Conservation (phyloP, 768 basidiomycete genomes). For the Lyophyllum decastes region DNA sequence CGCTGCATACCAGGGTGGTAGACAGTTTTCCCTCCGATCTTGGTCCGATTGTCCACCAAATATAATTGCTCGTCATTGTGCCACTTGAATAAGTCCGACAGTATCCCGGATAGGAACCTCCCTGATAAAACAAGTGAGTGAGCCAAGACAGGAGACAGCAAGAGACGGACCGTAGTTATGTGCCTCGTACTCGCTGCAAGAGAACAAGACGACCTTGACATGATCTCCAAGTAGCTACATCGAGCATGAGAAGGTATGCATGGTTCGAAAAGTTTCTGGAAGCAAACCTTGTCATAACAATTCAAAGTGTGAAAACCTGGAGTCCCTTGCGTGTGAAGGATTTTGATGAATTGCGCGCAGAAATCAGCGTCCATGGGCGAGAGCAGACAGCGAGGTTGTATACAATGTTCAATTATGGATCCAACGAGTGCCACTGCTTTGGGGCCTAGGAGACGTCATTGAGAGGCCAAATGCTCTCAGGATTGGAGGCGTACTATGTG, state of each 20-base stretch:
- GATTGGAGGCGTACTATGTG: slow-evolving; percentile 45
- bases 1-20: slow-evolving; percentile 73
- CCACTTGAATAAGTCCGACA: slow-evolving; percentile 83
- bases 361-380: slow-evolving; percentile 97
- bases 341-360: slow-evolving; percentile 87
- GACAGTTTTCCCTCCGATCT: slow-evolving; percentile 58
- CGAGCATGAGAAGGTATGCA: not conserved
- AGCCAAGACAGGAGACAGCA: not conserved
- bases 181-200: slow-evolving; percentile 95
- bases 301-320: slow-evolving; percentile 84
- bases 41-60: slow-evolving; percentile 68
- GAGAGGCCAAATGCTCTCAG: not conserved
- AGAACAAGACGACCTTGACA: slow-evolving; percentile 82
- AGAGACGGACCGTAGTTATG: slow-evolving; percentile 78
- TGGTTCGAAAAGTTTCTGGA: not conserved
- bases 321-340: slow-evolving; percentile 87
- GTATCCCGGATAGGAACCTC: slow-evolving; percentile 80
- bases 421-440: slow-evolving; percentile 54
- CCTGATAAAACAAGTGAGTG: slow-evolving; percentile 44
- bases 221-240: slow-evolving; percentile 81
- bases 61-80: slow-evolving; percentile 73
- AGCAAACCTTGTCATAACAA: slow-evolving; percentile 76
- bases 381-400: slow-evolving; percentile 89
- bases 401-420: slow-evolving; percentile 84
- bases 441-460: slow-evolving; percentile 31